Evolutionary conservation across 106 monocot species (phyloP).

Genomic region (Amphibolis antarctica): DNA sequence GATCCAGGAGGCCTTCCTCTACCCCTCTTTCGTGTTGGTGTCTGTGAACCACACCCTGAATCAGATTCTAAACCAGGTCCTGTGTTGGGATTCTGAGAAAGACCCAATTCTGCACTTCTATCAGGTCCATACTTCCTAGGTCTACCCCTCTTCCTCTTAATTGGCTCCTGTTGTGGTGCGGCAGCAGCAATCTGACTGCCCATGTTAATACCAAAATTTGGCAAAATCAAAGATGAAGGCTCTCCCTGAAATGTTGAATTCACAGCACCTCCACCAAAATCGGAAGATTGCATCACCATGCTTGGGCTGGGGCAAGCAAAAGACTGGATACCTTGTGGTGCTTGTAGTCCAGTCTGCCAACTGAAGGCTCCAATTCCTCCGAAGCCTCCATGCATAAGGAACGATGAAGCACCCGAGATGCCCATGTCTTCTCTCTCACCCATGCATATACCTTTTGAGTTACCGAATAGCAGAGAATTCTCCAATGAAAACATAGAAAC

Average conservation of each 20-base stretch:
- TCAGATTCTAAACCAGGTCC: slow-evolving; percentile 8
- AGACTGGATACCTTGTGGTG: slow-evolving; percentile 9
- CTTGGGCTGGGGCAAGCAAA: slow-evolving; percentile 14
- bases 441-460: slow-evolving; percentile 34
- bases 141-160: slow-evolving; percentile 63
- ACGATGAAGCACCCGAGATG: slow-evolving; percentile 23
- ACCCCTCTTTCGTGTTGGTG: slow-evolving; percentile 35
- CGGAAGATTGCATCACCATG: slow-evolving; percentile 11
- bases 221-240: slow-evolving; percentile 9
- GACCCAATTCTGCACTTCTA: slow-evolving; percentile 22
- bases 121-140: slow-evolving; percentile 63
- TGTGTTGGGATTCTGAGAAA: slow-evolving; percentile 16
- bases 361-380: slow-evolving; percentile 9
- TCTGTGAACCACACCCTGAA: slow-evolving; percentile 13
- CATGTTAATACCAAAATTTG: not conserved
- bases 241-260: slow-evolving; percentile 19
- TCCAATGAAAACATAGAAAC: not conserved
- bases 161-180: slow-evolving; percentile 1
- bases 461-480: not conserved
- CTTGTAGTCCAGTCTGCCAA: slow-evolving; percentile 19
- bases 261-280: slow-evolving; percentile 10
- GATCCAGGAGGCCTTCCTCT: slow-evolving; percentile 37
- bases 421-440: slow-evolving; percentile 38
- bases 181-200: not conserved
- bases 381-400: slow-evolving; percentile 25